A percentile compares a stretch with the other conserved stretches of the same genome.
phyloP scores from a whole-genome alignment of 306 rosid species.

The Rubus parviflorus region DNA sequence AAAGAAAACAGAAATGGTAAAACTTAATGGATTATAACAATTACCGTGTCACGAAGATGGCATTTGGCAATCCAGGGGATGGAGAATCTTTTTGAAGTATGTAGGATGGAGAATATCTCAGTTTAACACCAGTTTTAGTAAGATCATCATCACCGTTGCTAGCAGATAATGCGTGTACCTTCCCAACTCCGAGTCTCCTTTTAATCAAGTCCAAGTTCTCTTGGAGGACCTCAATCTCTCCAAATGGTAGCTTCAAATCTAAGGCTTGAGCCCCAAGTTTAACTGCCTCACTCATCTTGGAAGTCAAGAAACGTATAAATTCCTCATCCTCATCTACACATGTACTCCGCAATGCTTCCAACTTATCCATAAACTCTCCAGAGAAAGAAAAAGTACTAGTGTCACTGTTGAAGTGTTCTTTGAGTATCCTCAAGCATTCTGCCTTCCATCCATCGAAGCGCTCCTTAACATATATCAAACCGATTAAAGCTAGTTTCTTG shows the following conservation, averaged over 20 bases:
- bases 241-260: conserved; percentile 39
- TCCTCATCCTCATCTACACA: not conserved
- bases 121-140: conserved; percentile 37
- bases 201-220: conserved; percentile 79
- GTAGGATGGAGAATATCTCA: no score
- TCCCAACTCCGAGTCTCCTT: conserved; percentile 70
- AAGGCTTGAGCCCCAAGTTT: conserved; percentile 64
- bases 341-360: not conserved
- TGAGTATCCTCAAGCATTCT: not conserved
- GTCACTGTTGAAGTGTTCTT: not conserved
- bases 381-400: not conserved
- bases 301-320: conserved; percentile 74
- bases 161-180: conserved; percentile 60
- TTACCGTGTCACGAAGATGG: no score
- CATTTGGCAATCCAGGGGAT: no score
- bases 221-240: conserved; percentile 74
- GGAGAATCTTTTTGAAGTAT: no score
- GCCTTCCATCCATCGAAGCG: not conserved
- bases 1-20: no score
- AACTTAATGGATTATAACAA: no score
- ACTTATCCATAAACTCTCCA: not conserved
- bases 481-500: no score
- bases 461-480: not conserved
- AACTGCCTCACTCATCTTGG: conserved; percentile 72
- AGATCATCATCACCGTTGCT: conserved; percentile 38